A percentile compares a stretch with the other conserved stretches of the same genome.
These are phyloP conservation scores for Striga asiatica DNA, from an alignment of 257 asterid genomes.

Conservation along the genomic window DNA sequence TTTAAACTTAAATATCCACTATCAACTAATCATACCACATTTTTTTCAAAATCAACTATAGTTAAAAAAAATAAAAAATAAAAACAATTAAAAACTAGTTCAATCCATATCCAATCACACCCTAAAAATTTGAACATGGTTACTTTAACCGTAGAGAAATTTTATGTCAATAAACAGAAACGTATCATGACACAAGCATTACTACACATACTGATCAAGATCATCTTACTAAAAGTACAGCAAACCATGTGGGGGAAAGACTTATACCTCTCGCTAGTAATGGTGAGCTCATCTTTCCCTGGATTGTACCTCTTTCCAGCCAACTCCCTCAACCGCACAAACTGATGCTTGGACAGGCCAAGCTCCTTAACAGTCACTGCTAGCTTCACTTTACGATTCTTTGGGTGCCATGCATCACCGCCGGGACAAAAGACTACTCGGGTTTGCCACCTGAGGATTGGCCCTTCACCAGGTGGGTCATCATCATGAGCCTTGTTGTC, in stretches of 20 bases:
- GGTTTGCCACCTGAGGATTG: constrained; percentile 82
- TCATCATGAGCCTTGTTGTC: constrained; percentile 35
- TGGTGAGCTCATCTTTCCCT: constrained; percentile 87
- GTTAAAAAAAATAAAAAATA: no score
- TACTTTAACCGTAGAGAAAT: background rate
- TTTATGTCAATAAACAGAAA: background rate
- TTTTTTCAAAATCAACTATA: no score
- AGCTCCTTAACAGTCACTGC: constrained; percentile 78
- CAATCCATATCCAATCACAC: no score
- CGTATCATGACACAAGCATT: background rate
- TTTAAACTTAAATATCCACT: no score
- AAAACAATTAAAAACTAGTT: no score
- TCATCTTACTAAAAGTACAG: background rate
- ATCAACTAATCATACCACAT: no score
- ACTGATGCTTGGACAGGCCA: constrained; percentile 71
- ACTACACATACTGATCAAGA: background rate
- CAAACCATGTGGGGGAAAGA: background rate
- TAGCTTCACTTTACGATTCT: constrained; percentile 70
- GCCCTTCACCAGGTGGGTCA: constrained; percentile 87
- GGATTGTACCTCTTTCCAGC: constrained; percentile 75
- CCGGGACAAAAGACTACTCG: constrained; percentile 80
- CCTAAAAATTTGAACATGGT: background rate
- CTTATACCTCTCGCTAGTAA: constrained; percentile 83
- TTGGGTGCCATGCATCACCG: constrained; percentile 95
- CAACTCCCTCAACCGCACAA: constrained; percentile 66